Base-by-base conservation (phyloP, 179 eudicot species). In the Beta lomatogona region DNA sequence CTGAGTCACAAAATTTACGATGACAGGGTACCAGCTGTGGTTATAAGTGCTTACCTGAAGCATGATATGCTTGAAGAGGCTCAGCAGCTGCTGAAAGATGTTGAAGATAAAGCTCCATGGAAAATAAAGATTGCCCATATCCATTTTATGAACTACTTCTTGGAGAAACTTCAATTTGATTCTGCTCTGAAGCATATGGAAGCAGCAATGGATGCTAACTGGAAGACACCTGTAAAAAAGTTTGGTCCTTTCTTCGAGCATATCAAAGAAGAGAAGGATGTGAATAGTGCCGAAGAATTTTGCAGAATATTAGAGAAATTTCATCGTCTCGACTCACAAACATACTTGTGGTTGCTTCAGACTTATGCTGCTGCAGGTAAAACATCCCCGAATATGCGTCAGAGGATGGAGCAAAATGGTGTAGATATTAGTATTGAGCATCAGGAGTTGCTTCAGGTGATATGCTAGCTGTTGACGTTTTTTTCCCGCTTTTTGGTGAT, bases 41-140 rank as follows among this genome's bases (percentile, higher is more conserved):
- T 80, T 7, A 78, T 92, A 59, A 65, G 84, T 48, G 84, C 87
- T 64, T 91, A 88, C 82, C 72, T 94, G 84, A 90, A 70, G 57
- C 85, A 82, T 21, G 85, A 75, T 60, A 87, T 87, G 95, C 44
- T 88, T 6, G 83, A 83, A 76, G 93, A 92, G 79, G 98, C 97
- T 74, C 83, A 88, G 80, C 71, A 21, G 6, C 75, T 91, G 55
- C 70, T 89, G 48, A 77, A 73, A 9, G 83, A 80, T 41, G 86
- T 87, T 21, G 57, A 61, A 5, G 76, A 81, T 50, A 89, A 78
- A 70, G 74, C 83, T 53, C 50, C 75, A 2, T 80, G 80, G 31
- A 71, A 75, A 6, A 82, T 79, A 25, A 81, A 72, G 50, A 70
- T 1, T 28, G 75, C 88, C 7, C 86, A 82, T 79, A 84, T 89